Percentiles rank a stretch among this genome's conserved stretches.
phyloP scores from a whole-genome alignment of 768 basidiomycete genomes.

The Harrya chromipes region DNA sequence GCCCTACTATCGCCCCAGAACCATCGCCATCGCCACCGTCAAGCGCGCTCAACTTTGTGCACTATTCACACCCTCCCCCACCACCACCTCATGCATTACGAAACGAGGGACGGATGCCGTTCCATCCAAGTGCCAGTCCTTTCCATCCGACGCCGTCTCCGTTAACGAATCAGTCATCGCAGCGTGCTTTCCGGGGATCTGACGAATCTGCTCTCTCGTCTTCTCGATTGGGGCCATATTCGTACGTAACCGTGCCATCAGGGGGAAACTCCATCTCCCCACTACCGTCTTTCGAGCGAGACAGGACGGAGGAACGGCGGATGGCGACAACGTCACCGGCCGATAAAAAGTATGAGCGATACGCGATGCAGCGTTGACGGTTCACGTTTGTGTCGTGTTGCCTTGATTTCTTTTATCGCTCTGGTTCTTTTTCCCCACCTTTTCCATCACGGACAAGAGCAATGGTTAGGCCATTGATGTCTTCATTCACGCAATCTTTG shows the following conservation, averaged over 20 bases:
- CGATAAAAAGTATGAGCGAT: slow-evolving; percentile 35
- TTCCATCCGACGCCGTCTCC: slow-evolving; percentile 47
- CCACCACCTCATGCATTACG: slow-evolving; percentile 35
- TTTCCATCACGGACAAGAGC: neutral
- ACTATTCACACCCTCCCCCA: slow-evolving; percentile 45
- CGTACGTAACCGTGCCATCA: slow-evolving; percentile 36
- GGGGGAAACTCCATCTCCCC: slow-evolving; percentile 26
- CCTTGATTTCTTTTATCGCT: neutral
- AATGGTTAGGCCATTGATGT: slow-evolving; percentile 7
- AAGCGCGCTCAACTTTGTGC: slow-evolving; percentile 51
- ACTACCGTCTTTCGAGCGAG: slow-evolving; percentile 52
- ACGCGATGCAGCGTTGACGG: slow-evolving; percentile 23
- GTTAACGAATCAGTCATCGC: slow-evolving; percentile 24
- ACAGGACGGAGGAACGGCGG: slow-evolving; percentile 49
- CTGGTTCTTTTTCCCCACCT: neutral
- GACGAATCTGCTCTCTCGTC: slow-evolving; percentile 36
- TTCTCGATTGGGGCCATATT: slow-evolving; percentile 34
- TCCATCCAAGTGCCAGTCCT: slow-evolving; percentile 15
- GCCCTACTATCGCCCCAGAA: slow-evolving; percentile 36
- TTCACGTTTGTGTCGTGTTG: neutral
- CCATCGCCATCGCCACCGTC: slow-evolving; percentile 71
- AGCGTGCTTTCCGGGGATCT: slow-evolving; percentile 37
- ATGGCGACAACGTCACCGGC: slow-evolving; percentile 43
- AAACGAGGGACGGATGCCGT: slow-evolving; percentile 29
- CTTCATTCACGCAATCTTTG: slow-evolving; percentile 3